These are phyloP conservation scores for Jaminaea rosea DNA, from an alignment of 1,284 basidiomycete species.

Conservation along the genomic window DNA sequence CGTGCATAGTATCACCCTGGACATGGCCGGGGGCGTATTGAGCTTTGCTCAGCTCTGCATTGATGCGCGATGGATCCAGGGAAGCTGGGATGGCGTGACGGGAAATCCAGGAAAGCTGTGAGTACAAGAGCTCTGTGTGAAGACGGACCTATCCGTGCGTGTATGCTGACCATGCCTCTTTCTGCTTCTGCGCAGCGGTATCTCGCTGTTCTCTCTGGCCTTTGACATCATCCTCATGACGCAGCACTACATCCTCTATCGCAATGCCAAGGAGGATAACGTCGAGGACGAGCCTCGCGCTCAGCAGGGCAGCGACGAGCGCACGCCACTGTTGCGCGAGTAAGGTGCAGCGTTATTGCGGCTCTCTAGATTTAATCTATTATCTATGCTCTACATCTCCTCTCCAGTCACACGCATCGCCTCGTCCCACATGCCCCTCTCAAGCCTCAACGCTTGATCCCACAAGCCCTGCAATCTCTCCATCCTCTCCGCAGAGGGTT, in stretches of 20 bases:
- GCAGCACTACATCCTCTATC: slow-evolving; percentile 48
- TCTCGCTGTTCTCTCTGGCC: slow-evolving; percentile 44
- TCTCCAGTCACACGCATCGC: too few species aligned
- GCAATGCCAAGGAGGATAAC: background rate
- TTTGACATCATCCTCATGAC: slow-evolving; percentile 48
- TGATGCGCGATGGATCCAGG: slow-evolving; percentile 31
- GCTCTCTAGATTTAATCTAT: too few species aligned
- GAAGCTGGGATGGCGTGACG: slow-evolving; percentile 32
- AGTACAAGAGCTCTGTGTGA: slow-evolving; percentile 8
- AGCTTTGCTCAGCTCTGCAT: slow-evolving; percentile 37
- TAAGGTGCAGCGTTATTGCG: too few species aligned
- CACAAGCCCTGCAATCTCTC: slow-evolving; percentile 65
- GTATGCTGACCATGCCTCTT: background rate
- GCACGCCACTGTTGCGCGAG: too few species aligned
- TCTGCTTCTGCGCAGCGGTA: slow-evolving; percentile 14
- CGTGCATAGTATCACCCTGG: slow-evolving; percentile 48
- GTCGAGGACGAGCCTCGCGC: background rate
- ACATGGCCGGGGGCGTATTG: slow-evolving; percentile 45
- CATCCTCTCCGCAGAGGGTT: slow-evolving; percentile 59
- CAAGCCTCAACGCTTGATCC: slow-evolving; percentile 59
- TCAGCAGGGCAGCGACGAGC: too few species aligned
- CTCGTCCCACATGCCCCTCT: slow-evolving; percentile 84
- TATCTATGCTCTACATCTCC: too few species aligned
- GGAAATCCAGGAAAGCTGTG: slow-evolving; percentile 45
- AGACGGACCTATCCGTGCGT: background rate